phyloP scores from a whole-genome alignment of 2,329 filamentous ascomycete species.

The Pseudocercospora fuligena region DNA sequence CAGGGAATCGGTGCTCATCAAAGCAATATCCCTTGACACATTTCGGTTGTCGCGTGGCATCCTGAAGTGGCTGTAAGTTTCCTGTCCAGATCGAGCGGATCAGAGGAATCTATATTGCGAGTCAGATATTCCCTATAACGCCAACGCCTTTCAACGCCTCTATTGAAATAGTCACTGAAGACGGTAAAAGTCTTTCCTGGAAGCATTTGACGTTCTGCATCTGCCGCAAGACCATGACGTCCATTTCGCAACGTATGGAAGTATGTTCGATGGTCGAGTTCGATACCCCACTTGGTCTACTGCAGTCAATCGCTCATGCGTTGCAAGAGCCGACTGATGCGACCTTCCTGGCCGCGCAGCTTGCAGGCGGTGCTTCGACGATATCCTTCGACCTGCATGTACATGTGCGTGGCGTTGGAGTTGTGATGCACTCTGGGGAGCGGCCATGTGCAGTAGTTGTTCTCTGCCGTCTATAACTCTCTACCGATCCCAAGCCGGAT shows the following conservation, averaged over 20 bases:
- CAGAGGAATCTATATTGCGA: neutral
- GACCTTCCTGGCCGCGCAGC: neutral
- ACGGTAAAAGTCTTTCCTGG: too few species aligned
- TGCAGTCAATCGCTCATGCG: neutral
- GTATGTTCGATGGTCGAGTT: neutral
- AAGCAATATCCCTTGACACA: neutral
- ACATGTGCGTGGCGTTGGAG: neutral
- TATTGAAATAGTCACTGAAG: neutral
- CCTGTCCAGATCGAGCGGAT: too few species aligned
- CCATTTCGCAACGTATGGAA: neutral
- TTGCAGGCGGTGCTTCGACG: neutral
- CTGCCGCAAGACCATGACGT: neutral
- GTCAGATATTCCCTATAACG: neutral
- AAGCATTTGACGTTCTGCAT: neutral
- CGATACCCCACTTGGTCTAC: neutral
- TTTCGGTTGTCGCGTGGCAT: neutral
- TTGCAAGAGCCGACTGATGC: neutral
- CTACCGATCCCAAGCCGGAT: neutral
- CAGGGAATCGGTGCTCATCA: neutral
- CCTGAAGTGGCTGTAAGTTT: neutral
- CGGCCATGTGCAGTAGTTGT: neutral
- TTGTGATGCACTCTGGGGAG: constrained; percentile 5
- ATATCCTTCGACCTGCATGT: neutral
- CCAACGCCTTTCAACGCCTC: neutral
- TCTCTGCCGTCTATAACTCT: neutral